These are phyloP conservation scores for Cutaneotrichosporon sp. DNA, from an alignment of 1,284 basidiomycete species.

Conservation along the genomic window DNA sequence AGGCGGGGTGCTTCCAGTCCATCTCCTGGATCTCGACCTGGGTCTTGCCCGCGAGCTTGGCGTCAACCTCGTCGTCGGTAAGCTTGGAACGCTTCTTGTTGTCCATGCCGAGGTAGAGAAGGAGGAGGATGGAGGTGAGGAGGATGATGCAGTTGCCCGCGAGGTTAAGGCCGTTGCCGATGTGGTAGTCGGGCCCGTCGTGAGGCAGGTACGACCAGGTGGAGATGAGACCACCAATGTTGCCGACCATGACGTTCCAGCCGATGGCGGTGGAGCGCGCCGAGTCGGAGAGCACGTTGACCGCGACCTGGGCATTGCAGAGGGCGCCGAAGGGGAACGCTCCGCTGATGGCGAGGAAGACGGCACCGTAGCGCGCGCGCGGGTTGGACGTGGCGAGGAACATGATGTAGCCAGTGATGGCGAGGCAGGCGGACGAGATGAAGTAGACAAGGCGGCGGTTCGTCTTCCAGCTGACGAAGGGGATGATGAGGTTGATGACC, in stretches of 20 bases:
- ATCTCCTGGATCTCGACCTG: conserved; percentile 19
- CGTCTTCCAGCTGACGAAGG: conserved; percentile 44
- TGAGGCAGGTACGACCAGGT: conserved; percentile 31
- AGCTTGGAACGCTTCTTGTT: conserved; percentile 18
- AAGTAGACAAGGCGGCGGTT: conserved; percentile 40
- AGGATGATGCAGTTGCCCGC: conserved; percentile 17
- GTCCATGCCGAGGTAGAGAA: conserved; percentile 16
- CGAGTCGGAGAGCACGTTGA: conserved; percentile 19
- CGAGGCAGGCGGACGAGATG: conserved; percentile 34
- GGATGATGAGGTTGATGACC: conserved; percentile 32
- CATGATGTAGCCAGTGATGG: conserved; percentile 43
- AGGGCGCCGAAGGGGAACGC: conserved; percentile 21
- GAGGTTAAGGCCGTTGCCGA: conserved; percentile 26
- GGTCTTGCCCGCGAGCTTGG: conserved; percentile 10
- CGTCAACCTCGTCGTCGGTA: conserved; percentile 8
- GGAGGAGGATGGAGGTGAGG: conserved; percentile 15
- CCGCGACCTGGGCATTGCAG: conserved; percentile 17
- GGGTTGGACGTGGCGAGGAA: conserved; percentile 28
- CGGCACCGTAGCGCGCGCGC: conserved; percentile 17
- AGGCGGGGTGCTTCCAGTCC: conserved; percentile 26
- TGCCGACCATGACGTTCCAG: conserved; percentile 25
- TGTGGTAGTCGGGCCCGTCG: conserved; percentile 28
- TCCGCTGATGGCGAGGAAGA: conserved; percentile 19
- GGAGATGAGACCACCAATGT: conserved; percentile 29
- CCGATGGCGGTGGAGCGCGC: conserved; percentile 19